Evolutionary conservation across 768 basidiomycete genomes (phyloP), one percentile per base, ranked within the genome.

Genomic region (Amyloporia xantha): DNA sequence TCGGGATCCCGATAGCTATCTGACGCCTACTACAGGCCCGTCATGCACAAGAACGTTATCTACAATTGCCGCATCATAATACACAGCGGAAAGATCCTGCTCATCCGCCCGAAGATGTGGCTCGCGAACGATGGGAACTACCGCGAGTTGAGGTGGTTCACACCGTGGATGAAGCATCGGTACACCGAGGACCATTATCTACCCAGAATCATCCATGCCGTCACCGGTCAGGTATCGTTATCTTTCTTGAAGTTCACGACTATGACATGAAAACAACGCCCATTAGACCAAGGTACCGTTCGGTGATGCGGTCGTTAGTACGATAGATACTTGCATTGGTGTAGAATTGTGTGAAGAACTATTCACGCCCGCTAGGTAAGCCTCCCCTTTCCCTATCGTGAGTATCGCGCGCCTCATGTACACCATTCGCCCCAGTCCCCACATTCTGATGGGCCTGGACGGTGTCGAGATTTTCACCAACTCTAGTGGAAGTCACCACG

Each of bases 31-130:
- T 39, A 30, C 51, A 99, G 95, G 95, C 95, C 96, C 1, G 79
- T 99, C 47, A 78, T 86, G 1, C 96, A 99, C 77, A 97, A 97
- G 77, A 98, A 96, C 63, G 92, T 93, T 41, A 94, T 86, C 54
- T 98, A 97, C 71, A 99, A 99, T 62, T 96, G 92, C 65, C 85
- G 96, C 17, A 75, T 98, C 28, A 84, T 98, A 63, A 80, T 94
- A 37, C 78, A 91, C 61, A 75, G 93, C 67, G 75, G 81, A 48
- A 78, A 90, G 68, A 93, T 99, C 51, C 68, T 97, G 1, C 81
- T 97, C 54, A 98, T 99, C 54, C 82, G 96, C 20, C 96, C 96
- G 0, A 99, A 98, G 72, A 94, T 99, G 94, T 99, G 96, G 96
- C 74, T 99, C 39, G 96, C 96, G 1, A 98, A 98, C 62, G 92